Evolutionary conservation across 164 flowering plant species (phyloP).

Genomic region (Liriodendron chinense): DNA sequence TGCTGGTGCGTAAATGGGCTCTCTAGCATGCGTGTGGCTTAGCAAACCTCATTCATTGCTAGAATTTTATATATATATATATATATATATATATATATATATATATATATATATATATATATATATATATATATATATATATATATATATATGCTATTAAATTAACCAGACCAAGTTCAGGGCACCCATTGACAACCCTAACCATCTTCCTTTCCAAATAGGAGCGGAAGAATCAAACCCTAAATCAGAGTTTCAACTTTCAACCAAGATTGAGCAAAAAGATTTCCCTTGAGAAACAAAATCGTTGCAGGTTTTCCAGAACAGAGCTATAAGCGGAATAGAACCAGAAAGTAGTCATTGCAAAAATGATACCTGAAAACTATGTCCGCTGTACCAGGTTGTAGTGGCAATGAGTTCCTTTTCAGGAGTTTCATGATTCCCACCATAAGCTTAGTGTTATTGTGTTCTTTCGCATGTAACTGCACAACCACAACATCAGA

Average conservation of each 20-base stretch:
- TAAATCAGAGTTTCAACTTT: background rate
- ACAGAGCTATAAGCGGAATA: background rate
- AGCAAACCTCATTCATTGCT: too few relatives aligned
- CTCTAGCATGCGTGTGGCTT: too few relatives aligned
- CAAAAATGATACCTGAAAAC: conserved; percentile 62
- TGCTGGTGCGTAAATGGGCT: too few relatives aligned
- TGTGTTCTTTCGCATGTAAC: conserved; percentile 75
- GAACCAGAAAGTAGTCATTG: background rate
- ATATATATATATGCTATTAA: too few relatives aligned
- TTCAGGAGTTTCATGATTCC: conserved; percentile 69
- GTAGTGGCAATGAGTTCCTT: conserved; percentile 66
- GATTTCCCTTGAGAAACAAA: background rate
- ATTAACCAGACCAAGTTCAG: too few relatives aligned
- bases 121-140: too few relatives aligned
- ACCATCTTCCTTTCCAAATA: background rate
- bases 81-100: too few relatives aligned
- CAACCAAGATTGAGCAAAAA: too few relatives aligned
- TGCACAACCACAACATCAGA: conserved; percentile 24
- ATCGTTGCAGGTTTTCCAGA: background rate
- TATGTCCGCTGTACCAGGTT: conserved; percentile 92
- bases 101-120: too few relatives aligned
- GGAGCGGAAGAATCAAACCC: background rate
- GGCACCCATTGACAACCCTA: background rate
- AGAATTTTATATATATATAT: too few relatives aligned
- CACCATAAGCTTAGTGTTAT: conserved; percentile 61